phyloP scores from a whole-genome alignment of 331 rosid species.

The Saraca asoca region DNA sequence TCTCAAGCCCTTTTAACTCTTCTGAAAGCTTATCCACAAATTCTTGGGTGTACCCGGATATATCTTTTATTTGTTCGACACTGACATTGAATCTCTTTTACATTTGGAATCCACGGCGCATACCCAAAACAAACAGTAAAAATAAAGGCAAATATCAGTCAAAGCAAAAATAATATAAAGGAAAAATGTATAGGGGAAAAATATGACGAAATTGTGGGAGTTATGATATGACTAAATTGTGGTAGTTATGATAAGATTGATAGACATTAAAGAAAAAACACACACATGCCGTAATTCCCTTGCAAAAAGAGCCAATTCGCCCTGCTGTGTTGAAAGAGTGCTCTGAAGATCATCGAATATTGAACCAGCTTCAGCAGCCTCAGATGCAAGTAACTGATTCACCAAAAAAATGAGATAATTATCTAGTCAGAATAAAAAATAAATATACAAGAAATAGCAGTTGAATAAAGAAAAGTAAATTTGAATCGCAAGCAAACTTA shows the following conservation, averaged over 20 bases:
- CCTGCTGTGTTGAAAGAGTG: slow-evolving; percentile 71
- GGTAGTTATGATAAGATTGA: not conserved
- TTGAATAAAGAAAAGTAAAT: not conserved
- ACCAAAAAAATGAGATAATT: not conserved
- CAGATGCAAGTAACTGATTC: slow-evolving; percentile 71
- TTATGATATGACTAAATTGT: not conserved
- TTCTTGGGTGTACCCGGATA: slow-evolving; percentile 71
- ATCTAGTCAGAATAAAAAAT: not conserved
- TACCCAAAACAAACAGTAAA: slow-evolving; percentile 23
- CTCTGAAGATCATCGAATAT: slow-evolving; percentile 67
- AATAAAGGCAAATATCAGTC: not conserved
- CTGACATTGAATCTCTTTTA: slow-evolving; percentile 63
- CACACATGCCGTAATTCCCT: slow-evolving; percentile 74
- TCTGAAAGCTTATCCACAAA: slow-evolving; percentile 59
- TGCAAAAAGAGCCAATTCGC: slow-evolving; percentile 66
- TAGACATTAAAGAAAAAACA: slow-evolving; percentile 19
- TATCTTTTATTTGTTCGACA: slow-evolving; percentile 61
- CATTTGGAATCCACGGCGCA: slow-evolving; percentile 21
- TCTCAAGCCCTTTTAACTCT: slow-evolving; percentile 65
- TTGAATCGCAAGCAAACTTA: slow-evolving; percentile 36
- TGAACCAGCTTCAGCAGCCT: slow-evolving; percentile 53
- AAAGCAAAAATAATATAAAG: not conserved
- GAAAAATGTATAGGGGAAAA: not conserved
- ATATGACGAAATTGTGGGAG: not conserved
- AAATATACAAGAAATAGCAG: not conserved